A percentile compares a stretch with the other conserved stretches of the same genome.
Evolutionary conservation across 495 filamentous ascomycete genomes (phyloP).

Genomic region (Coniosporium apollinis): DNA sequence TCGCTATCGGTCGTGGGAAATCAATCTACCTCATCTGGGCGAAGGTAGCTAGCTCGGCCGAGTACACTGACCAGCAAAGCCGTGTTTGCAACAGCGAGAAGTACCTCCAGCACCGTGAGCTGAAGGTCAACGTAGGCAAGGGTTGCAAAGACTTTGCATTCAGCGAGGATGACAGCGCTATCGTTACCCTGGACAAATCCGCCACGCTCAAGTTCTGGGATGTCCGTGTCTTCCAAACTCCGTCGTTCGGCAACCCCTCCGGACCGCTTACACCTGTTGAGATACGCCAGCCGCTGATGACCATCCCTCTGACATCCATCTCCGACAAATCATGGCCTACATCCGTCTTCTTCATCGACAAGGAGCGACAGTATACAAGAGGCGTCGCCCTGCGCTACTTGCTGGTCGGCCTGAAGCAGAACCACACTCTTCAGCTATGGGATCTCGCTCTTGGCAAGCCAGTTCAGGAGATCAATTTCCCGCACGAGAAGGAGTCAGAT

Average conservation of each 20-base stretch:
- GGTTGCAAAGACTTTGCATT: conserved; percentile 97
- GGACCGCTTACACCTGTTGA: conserved; percentile 41
- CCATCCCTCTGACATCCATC: conserved; percentile 58
- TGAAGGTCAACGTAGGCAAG: conserved; percentile 92
- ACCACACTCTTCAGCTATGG: conserved; percentile 97
- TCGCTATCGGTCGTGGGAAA: conserved; percentile 90
- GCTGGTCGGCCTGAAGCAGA: conserved; percentile 95
- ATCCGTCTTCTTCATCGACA: conserved; percentile 89
- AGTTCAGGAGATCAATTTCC: conserved; percentile 91
- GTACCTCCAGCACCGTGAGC: conserved; percentile 66
- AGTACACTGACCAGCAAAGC: conserved; percentile 44
- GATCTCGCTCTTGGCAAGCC: conserved; percentile 89
- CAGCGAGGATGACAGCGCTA: conserved; percentile 84
- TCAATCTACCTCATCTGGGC: conserved; percentile 85
- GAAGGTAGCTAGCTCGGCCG: conserved; percentile 49
- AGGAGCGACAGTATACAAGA: conserved; percentile 75
- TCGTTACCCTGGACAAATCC: conserved; percentile 91
- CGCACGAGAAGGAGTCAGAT: conserved; percentile 91
- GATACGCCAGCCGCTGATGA: conserved; percentile 59
- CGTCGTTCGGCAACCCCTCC: conserved; percentile 27
- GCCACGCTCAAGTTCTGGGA: conserved; percentile 96
- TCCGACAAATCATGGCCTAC: conserved; percentile 87
- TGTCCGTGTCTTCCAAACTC: conserved; percentile 30
- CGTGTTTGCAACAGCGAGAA: conserved; percentile 67
- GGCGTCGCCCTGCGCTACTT: conserved; percentile 79